Evolutionary conservation across 192 early-diverging fungal genomes (phyloP).

Genomic region (Linnemannia hyalina): DNA sequence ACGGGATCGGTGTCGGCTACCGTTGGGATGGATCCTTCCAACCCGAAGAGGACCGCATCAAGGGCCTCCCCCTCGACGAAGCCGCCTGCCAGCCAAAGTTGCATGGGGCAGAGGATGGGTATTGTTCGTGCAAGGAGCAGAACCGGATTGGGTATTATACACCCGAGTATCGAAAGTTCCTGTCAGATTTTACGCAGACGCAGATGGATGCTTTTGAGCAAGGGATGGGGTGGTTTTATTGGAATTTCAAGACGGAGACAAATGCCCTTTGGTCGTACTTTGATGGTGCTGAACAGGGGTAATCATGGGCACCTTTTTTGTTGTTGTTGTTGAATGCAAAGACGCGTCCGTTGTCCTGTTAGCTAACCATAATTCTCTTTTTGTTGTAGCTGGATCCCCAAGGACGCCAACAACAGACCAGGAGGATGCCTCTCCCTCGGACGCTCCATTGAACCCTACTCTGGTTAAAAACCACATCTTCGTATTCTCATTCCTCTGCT

Average conservation of each 20-base stretch:
- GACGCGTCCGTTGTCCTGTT: not conserved
- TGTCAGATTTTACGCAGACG: conserved; percentile 66
- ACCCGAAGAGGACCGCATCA: conserved; percentile 18
- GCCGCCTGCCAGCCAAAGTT: conserved; percentile 30
- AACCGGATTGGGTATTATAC: conserved; percentile 52
- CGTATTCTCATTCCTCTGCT: not conserved
- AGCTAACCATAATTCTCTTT: not conserved
- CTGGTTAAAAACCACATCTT: not conserved
- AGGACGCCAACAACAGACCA: conserved; percentile 59
- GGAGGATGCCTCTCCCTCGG: conserved; percentile 34
- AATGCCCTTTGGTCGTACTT: conserved; percentile 68
- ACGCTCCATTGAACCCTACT: conserved; percentile 16
- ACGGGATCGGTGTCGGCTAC: conserved; percentile 71
- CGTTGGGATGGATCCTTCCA: conserved; percentile 74
- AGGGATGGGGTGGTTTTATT: conserved; percentile 79
- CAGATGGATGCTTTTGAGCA: conserved; percentile 81
- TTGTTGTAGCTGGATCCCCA: conserved; percentile 72
- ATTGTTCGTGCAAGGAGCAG: conserved; percentile 69
- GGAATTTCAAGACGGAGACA: conserved; percentile 81
- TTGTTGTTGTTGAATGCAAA: not conserved
- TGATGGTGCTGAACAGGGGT: conserved; percentile 61
- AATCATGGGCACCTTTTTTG: not conserved
- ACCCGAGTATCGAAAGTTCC: conserved; percentile 52
- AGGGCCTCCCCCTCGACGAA: not conserved
- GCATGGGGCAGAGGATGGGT: conserved; percentile 34